These are phyloP conservation scores for Nakazawaea wickerhamii DNA, from an alignment of 805 yeast genomes.

Conservation along the genomic window DNA sequence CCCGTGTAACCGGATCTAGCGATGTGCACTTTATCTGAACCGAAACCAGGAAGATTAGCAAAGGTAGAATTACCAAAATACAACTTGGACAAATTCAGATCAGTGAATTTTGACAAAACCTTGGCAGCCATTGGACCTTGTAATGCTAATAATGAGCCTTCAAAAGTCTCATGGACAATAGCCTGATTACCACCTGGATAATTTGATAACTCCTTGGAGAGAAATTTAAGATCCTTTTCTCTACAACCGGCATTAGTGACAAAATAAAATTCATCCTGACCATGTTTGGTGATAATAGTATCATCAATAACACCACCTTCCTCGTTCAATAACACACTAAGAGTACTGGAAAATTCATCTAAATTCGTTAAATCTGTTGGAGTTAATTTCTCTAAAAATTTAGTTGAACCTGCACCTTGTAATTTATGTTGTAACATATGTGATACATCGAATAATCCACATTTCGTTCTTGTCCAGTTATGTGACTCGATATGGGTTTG, in stretches of 20 bases:
- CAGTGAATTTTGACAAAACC: constrained; percentile 59
- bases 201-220: constrained; percentile 43
- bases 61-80: constrained; percentile 69
- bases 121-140: constrained; percentile 89
- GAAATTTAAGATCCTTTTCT: constrained; percentile 67
- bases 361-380: constrained; percentile 75
- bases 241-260: constrained; percentile 97
- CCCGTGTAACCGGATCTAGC: constrained; percentile 98
- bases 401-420: constrained; percentile 60
- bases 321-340: constrained; percentile 70
- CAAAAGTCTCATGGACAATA: constrained; percentile 40
- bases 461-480: constrained; percentile 83
- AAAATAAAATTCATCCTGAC: constrained; percentile 63
- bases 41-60: constrained; percentile 36
- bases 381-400: constrained; percentile 73
- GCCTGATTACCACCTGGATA: constrained; percentile 27
- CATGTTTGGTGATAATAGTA: constrained; percentile 87
- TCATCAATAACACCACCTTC: constrained; percentile 86
- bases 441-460: constrained; percentile 93
- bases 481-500: constrained; percentile 91
- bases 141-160: constrained; percentile 76
- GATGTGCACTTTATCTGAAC: constrained; percentile 53
- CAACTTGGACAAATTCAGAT: constrained; percentile 50
- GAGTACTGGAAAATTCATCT: constrained; percentile 54
- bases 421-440: constrained; percentile 94